Evolutionary conservation across 441 rosid genomes (phyloP).

Genomic region (Eruca vesicaria): DNA sequence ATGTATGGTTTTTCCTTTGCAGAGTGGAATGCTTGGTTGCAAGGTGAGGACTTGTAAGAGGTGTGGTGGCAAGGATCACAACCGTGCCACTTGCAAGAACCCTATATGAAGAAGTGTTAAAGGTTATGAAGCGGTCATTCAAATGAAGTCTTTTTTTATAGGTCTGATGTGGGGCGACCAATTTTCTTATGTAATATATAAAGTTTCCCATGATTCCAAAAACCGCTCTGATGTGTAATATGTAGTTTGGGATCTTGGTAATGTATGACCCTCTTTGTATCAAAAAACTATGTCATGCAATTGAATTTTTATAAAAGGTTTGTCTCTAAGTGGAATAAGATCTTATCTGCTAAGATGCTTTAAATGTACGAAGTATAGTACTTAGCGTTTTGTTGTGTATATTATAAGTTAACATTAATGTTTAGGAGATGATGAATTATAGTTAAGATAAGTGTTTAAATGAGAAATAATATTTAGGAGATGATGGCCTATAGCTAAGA

Average conservation of each 20-base stretch:
- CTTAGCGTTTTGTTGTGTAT: too few species aligned
- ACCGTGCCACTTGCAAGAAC: background rate
- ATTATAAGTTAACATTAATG: too few species aligned
- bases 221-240: too few species aligned
- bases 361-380: too few species aligned
- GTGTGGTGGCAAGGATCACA: background rate
- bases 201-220: background rate
- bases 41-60: background rate
- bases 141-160: background rate
- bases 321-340: background rate
- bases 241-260: background rate
- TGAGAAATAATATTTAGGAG: too few species aligned
- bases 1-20: background rate
- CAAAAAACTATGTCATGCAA: background rate
- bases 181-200: background rate
- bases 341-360: too few species aligned
- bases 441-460: too few species aligned
- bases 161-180: background rate
- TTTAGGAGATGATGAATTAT: too few species aligned
- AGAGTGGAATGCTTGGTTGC: background rate
- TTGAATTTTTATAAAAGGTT: background rate
- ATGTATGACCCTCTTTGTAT: background rate
- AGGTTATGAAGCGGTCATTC: background rate
- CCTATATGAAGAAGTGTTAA: background rate
- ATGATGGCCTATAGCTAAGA: too few species aligned